A percentile compares a stretch with the other conserved stretches of the same genome.
Conservation (phyloP, 2,329 filamentous ascomycete species). For the Aspergillus pseudoterreus region DNA sequence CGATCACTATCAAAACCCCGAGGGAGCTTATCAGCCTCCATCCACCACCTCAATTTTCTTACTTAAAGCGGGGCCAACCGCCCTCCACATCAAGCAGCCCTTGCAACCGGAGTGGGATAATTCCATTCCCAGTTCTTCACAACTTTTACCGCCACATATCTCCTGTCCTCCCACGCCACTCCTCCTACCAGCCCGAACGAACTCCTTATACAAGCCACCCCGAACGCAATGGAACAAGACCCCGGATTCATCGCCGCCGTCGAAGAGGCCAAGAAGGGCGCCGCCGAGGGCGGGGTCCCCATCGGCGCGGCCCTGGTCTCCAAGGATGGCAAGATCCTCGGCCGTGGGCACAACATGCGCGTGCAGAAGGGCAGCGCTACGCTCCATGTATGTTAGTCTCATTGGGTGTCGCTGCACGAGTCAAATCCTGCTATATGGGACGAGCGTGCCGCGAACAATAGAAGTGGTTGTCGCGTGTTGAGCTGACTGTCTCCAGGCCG, state of each 20-base stretch:
- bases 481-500: conserved; percentile 51
- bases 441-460: too few relatives aligned
- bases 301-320: conserved; percentile 63
- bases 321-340: conserved; percentile 65
- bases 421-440: too few relatives aligned
- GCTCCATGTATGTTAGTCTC: conserved; percentile 57
- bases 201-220: background rate
- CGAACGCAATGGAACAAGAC: conserved; percentile 36
- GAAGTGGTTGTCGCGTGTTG: background rate
- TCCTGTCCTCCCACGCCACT: background rate
- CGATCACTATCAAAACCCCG: too few relatives aligned
- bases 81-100: too few relatives aligned
- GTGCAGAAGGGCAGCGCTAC: conserved; percentile 69
- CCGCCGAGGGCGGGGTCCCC: conserved; percentile 56
- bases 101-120: too few relatives aligned
- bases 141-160: background rate
- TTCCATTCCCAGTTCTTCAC: too few relatives aligned
- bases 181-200: background rate
- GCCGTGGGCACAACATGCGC: conserved; percentile 71
- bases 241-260: conserved; percentile 56
- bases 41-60: too few relatives aligned
- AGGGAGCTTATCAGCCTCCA: too few relatives aligned
- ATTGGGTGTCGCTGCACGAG: too few relatives aligned
- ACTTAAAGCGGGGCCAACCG: too few relatives aligned
- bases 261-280: conserved; percentile 54